A percentile compares a stretch with the other conserved stretches of the same genome.
phyloP scores from a whole-genome alignment of 2,329 filamentous ascomycete species.

The Clarireedia paspali region DNA sequence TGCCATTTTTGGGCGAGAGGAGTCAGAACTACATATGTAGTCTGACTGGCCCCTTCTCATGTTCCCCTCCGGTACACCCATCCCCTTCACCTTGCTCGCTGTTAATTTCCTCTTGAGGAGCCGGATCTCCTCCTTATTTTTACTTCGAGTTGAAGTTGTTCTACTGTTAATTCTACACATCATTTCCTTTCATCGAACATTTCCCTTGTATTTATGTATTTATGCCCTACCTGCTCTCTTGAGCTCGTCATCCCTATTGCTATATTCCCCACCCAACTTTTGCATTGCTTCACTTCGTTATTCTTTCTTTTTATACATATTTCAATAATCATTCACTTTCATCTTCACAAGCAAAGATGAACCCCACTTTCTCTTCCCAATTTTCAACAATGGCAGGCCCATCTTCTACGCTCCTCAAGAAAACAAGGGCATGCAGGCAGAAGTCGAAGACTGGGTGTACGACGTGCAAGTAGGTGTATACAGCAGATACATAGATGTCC shows the following conservation, averaged over 20 bases:
- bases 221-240: too few species aligned
- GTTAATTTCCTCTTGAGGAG: conserved; percentile 4
- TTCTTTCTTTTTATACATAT: neutral
- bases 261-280: too few species aligned
- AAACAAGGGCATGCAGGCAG: conserved; percentile 24
- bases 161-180: too few species aligned
- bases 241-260: too few species aligned
- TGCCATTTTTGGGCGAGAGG: neutral
- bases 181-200: too few species aligned
- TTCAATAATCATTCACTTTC: neutral
- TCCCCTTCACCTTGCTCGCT: neutral
- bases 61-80: neutral
- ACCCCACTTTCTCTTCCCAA: conserved; percentile 1
- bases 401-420: neutral
- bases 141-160: neutral
- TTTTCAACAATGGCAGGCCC: neutral
- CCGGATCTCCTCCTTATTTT: neutral
- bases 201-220: too few species aligned
- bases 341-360: neutral
- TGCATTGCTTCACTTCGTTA: too few species aligned
- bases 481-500: neutral
- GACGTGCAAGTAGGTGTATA: conserved; percentile 9
- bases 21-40: neutral
- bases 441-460: conserved; percentile 11
- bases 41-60: neutral